A percentile compares a stretch with the other conserved stretches of the same genome.
phyloP scores from a whole-genome alignment of 2,329 filamentous ascomycete genomes.

The Niveomyces coronatus region DNA sequence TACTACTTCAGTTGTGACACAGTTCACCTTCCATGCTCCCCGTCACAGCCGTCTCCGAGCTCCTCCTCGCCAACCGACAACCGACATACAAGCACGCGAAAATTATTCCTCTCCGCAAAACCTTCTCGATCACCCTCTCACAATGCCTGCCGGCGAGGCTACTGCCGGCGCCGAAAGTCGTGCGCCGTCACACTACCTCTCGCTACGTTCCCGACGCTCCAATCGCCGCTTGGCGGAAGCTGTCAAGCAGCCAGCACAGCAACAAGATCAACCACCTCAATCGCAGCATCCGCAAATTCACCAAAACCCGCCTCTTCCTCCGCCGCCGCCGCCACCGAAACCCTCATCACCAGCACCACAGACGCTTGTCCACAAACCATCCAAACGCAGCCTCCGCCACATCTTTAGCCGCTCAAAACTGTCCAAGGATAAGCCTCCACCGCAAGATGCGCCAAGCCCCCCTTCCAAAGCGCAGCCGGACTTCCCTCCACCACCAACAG shows the following conservation, averaged over 20 bases:
- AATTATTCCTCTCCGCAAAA: too few species aligned
- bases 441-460: neutral
- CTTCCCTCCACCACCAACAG: neutral
- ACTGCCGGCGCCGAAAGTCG: slow-evolving; percentile 2
- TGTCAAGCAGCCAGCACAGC: slow-evolving; percentile 1
- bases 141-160: slow-evolving; percentile 8
- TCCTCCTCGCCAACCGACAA: slow-evolving; percentile 1
- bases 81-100: neutral
- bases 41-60: neutral
- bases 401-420: slow-evolving; percentile 11
- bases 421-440: slow-evolving; percentile 1
- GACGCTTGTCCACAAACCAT: neutral
- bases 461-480: neutral
- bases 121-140: too few species aligned
- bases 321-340: neutral
- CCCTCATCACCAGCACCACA: too few species aligned
- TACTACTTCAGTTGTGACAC: neutral
- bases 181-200: slow-evolving; percentile 7
- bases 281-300: neutral
- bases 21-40: neutral
- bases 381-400: slow-evolving; percentile 7
- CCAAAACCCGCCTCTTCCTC: neutral
- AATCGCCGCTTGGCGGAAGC: slow-evolving; percentile 2
- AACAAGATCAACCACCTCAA: slow-evolving; percentile 1
- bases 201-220: slow-evolving; percentile 9